Evolutionary conservation across 331 rosid species (phyloP).

Genomic region (Dryas integrifolia): DNA sequence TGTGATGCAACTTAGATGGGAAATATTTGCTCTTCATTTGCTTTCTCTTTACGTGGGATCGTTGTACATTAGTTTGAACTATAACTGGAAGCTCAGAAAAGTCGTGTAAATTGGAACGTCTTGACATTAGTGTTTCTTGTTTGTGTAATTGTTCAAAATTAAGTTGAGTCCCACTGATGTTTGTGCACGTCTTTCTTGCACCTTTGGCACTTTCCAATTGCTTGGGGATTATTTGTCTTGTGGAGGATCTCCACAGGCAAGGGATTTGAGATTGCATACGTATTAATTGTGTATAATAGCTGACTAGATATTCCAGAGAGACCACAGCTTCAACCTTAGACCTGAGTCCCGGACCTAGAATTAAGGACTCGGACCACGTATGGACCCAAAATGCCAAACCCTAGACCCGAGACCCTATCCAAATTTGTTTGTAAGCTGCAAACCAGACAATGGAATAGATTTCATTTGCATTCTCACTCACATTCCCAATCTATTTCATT

Average conservation of each 20-base stretch:
- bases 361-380: no score
- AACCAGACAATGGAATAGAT: no score
- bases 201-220: not conserved
- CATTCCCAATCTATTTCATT: no score
- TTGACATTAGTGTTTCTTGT: constrained; percentile 16
- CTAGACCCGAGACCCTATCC: no score
- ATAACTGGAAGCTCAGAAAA: constrained; percentile 44
- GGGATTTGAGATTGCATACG: not conserved
- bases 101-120: constrained; percentile 38
- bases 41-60: constrained; percentile 37
- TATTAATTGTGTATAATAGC: no score
- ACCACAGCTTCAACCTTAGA: no score
- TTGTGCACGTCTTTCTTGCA: not conserved
- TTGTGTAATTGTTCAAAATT: constrained; percentile 18
- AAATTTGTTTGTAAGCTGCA: no score
- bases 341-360: no score
- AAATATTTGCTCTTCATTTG: constrained; percentile 32
- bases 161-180: not conserved
- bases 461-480: no score
- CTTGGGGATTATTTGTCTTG: not conserved
- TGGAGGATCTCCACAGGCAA: not conserved
- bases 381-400: no score
- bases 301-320: no score
- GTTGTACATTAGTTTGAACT: constrained; percentile 43
- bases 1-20: constrained; percentile 34